Conservation (phyloP, 495 filamentous ascomycete genomes). For the Annulohypoxylon maeteangense region DNA sequence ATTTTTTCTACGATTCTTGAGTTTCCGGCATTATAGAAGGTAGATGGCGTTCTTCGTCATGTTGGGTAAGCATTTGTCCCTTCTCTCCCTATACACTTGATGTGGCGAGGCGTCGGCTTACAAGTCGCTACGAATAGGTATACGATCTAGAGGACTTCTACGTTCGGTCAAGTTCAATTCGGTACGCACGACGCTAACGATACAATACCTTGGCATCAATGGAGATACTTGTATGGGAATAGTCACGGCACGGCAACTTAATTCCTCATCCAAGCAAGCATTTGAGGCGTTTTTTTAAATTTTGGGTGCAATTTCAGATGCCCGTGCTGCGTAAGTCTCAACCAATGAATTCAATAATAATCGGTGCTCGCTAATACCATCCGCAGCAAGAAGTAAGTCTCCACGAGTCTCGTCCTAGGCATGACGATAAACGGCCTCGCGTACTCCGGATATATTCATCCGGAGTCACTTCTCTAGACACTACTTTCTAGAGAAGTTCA, state of each 20-base stretch:
- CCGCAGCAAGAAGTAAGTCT: not conserved
- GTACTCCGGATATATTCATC: conserved; percentile 15
- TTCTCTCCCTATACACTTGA: not conserved
- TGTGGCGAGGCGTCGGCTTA: not conserved
- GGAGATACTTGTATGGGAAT: conserved; percentile 22
- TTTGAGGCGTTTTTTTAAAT: conserved; percentile 32
- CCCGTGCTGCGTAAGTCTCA: conserved; percentile 23
- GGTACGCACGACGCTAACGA: conserved; percentile 29
- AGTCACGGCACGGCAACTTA: conserved; percentile 23
- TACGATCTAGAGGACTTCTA: conserved; percentile 34
- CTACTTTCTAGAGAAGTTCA: not conserved
- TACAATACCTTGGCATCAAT: conserved; percentile 14
- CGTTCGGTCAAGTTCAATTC: conserved; percentile 34
- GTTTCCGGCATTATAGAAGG: conserved; percentile 31
- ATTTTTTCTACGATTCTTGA: conserved; percentile 29
- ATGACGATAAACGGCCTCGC: conserved; percentile 42
- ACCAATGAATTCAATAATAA: not conserved
- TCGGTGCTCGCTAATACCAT: not conserved
- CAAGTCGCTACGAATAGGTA: not conserved
- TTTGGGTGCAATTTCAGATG: conserved; percentile 18
- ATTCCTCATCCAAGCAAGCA: conserved; percentile 31
- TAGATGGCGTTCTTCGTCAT: conserved; percentile 35
- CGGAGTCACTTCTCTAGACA: conserved; percentile 7
- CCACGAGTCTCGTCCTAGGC: conserved; percentile 39
- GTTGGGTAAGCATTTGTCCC: conserved; percentile 15